Base-by-base conservation (phyloP, 805 yeast genomes). In the Soucietia sequanensis region DNA sequence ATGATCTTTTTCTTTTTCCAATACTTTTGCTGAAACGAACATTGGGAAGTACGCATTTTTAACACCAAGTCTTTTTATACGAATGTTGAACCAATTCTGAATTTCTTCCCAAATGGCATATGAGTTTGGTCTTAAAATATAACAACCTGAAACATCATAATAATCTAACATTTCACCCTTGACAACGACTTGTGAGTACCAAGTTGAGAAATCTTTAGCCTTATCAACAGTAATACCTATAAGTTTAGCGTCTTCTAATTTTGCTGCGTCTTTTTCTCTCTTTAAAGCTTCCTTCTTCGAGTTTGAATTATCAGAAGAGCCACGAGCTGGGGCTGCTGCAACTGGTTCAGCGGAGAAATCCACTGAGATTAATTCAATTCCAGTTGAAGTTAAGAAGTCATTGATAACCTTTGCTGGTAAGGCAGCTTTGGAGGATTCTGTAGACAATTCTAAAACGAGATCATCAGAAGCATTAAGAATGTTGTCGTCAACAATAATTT, bases 131-230 rank as follows among this genome's bases (percentile, higher is more conserved):
- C 97, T 84, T 75, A 93, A 72, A 54, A 93, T 93, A 65, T 93
- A 93, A 73, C 99, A 93, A 52, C 99, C 99, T 34, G 97, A 89
- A 33, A 93, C 98, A 59, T 95, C 99, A 59, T 93, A 93, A 73
- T 93, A 93, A 62, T 95, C 99, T 54, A 93, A 76, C 96, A 95
- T 87, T 66, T 93, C 99, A 66, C 96, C 95, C 69, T 93, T 93
- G 54, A 95, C 85, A 47, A 90, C 76, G 40, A 95, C 83, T 72
- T 93, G 99, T 53, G 90, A 90, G 71, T 93, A 93, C 99, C 99
- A 93, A 34, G 89, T 80, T 43, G 99, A 81, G 73, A 93, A 93
- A 60, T 93, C 99, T 53, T 79, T 72, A 44, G 80, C 78, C 68
- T 93, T 93, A 65, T 88, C 95, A 33, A 85, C 95, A 30, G 98